A percentile compares a stretch with the other conserved stretches of the same genome.
Conservation (phyloP, 2,329 filamentous ascomycete genomes). For the Alternaria postmessia region DNA sequence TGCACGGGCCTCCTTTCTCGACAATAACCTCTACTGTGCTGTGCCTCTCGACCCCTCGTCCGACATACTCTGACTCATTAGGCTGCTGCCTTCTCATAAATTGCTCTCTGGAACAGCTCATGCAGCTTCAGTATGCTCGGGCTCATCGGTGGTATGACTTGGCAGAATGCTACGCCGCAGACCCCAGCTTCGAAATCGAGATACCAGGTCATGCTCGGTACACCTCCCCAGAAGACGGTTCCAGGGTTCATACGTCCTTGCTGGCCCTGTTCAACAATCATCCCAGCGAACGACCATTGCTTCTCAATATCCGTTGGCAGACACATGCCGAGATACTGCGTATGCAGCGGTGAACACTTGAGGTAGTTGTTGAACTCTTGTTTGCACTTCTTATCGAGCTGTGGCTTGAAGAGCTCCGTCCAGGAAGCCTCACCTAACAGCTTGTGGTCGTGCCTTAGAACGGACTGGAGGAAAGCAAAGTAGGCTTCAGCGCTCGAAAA, state of each 20-base stretch:
- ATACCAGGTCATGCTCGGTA: conserved; percentile 21
- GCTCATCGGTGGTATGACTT: conserved; percentile 23
- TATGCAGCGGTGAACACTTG: conserved; percentile 12
- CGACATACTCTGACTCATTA: neutral
- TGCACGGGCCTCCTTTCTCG: neutral
- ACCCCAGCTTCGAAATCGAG: conserved; percentile 15
- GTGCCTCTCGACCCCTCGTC: neutral
- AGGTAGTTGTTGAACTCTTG: conserved; percentile 30
- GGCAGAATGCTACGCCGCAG: conserved; percentile 21
- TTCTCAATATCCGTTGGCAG: conserved; percentile 1
- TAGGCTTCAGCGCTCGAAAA: conserved; percentile 35
- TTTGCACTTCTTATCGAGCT: conserved; percentile 29
- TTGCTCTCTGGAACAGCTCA: conserved; percentile 13
- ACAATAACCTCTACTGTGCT: neutral
- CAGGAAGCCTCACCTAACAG: conserved; percentile 24
- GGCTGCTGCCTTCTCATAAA: conserved; percentile 3
- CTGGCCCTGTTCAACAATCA: neutral
- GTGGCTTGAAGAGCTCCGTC: conserved; percentile 42
- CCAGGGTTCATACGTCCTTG: conserved; percentile 17
- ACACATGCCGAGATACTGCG: conserved; percentile 18
- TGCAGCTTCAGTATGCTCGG: conserved; percentile 13
- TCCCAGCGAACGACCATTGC: conserved; percentile 4
- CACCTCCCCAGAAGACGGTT: conserved; percentile 15
- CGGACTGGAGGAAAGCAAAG: conserved; percentile 38
- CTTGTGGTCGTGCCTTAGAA: conserved; percentile 35